These are phyloP conservation scores for Xerocomus subilludens DNA, from an alignment of 1,284 basidiomycete species.

Conservation along the genomic window DNA sequence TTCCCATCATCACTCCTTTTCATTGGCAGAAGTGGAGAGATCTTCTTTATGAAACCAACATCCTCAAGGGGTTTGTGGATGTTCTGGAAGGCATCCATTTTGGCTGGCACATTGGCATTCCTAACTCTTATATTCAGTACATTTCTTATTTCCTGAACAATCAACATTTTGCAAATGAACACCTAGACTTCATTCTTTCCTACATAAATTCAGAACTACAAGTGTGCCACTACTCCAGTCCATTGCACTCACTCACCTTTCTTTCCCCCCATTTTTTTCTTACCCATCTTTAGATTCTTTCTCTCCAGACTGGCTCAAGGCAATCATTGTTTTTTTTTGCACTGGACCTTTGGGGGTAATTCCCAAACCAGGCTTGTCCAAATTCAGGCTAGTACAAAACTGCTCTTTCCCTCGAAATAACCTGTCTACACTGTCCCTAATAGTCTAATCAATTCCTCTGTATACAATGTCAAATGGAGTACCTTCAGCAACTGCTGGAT, in stretches of 20 bases:
- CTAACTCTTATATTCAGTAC: not conserved
- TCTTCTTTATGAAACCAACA: not conserved
- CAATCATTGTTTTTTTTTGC: slow-evolving; percentile 41
- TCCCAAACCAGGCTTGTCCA: slow-evolving; percentile 32
- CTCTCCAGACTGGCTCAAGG: not conserved
- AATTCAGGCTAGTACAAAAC: slow-evolving; percentile 40
- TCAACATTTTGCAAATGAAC: slow-evolving; percentile 23
- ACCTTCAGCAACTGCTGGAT: not conserved
- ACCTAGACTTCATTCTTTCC: slow-evolving; percentile 6
- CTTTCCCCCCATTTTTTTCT: too few relatives aligned
- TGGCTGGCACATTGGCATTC: slow-evolving; percentile 38
- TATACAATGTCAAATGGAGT: not conserved
- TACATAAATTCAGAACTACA: slow-evolving; percentile 14
- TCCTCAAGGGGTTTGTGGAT: slow-evolving; percentile 18
- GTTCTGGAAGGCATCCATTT: slow-evolving; percentile 30
- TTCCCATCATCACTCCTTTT: slow-evolving; percentile 29
- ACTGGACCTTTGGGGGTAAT: slow-evolving; percentile 41
- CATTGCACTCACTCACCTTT: too few relatives aligned
- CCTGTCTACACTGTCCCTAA: too few relatives aligned
- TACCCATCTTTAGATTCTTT: too few relatives aligned
- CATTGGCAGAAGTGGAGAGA: slow-evolving; percentile 23
- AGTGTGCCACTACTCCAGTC: slow-evolving; percentile 3
- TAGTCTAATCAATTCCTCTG: not conserved
- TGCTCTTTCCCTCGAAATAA: slow-evolving; percentile 37
- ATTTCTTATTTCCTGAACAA: slow-evolving; percentile 27